A percentile compares a stretch with the other conserved stretches of the same genome.
Conservation (phyloP, 2,329 filamentous ascomycete genomes). For the Ascochyta fabae region DNA sequence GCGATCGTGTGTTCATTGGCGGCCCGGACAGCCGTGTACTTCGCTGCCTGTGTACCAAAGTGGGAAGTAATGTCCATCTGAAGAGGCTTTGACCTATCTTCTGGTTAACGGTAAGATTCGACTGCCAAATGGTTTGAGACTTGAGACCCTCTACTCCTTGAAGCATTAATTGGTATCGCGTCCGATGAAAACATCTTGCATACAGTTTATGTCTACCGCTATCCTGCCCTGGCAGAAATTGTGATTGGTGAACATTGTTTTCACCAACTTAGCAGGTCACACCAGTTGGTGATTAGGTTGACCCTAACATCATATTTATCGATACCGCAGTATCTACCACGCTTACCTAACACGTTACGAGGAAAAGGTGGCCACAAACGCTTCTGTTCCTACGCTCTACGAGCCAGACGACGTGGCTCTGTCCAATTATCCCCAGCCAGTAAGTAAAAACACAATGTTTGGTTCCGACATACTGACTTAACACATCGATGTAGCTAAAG, state of each 20-base stretch:
- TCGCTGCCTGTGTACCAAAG: neutral
- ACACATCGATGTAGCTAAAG: too few relatives aligned
- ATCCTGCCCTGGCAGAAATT: neutral
- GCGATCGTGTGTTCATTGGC: neutral
- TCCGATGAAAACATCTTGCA: neutral
- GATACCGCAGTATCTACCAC: neutral
- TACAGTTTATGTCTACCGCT: neutral
- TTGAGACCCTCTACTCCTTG: neutral
- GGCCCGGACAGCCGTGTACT: slow-evolving; percentile 1
- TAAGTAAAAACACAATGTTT: too few relatives aligned
- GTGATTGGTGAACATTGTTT: neutral
- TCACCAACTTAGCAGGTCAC: neutral
- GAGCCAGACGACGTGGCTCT: too few relatives aligned
- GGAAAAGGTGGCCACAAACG: too few relatives aligned
- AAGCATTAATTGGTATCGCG: neutral
- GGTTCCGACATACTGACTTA: too few relatives aligned
- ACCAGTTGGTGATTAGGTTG: neutral
- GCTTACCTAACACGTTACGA: neutral
- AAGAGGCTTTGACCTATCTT: neutral
- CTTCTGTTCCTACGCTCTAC: too few relatives aligned
- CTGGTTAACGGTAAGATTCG: neutral
- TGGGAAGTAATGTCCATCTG: neutral
- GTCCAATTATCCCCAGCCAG: too few relatives aligned
- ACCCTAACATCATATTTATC: neutral
- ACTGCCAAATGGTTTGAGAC: neutral